These are phyloP conservation scores for Mollisia scopiformis DNA, from an alignment of 2,329 filamentous ascomycete genomes.

Conservation along the genomic window DNA sequence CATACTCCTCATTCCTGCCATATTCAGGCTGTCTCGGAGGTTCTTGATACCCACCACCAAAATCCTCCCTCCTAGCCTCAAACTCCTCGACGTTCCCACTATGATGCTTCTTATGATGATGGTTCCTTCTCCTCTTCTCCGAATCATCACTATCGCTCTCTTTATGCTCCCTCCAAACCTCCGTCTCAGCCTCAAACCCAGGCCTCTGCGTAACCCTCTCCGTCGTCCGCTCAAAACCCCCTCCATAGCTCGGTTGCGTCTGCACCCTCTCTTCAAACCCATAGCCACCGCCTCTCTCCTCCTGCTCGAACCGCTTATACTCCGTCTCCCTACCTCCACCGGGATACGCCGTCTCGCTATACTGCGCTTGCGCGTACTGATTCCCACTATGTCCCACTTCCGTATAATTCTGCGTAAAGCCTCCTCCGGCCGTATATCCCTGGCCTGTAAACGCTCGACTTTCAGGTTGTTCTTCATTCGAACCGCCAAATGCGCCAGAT, in stretches of 20 bases:
- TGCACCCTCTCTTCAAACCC: constrained; percentile 63
- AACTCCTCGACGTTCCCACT: constrained; percentile 4
- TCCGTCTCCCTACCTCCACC: constrained; percentile 60
- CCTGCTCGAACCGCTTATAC: constrained; percentile 62
- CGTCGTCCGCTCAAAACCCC: constrained; percentile 61
- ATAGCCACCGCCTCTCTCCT: constrained; percentile 38
- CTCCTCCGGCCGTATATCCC: constrained; percentile 60
- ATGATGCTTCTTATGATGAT: constrained; percentile 30
- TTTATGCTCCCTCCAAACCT: constrained; percentile 31
- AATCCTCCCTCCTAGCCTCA: constrained; percentile 20
- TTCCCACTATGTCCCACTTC: constrained; percentile 59
- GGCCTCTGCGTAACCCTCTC: constrained; percentile 52
- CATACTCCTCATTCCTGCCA: too few species aligned
- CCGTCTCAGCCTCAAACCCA: constrained; percentile 34
- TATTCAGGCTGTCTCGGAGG: constrained; percentile 20
- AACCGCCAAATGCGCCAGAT: constrained; percentile 58
- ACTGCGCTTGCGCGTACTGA: constrained; percentile 34
- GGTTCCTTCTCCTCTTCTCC: constrained; percentile 29
- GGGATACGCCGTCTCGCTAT: constrained; percentile 57
- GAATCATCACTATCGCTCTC: constrained; percentile 33
- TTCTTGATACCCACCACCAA: constrained; percentile 30
- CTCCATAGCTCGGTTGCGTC: constrained; percentile 51
- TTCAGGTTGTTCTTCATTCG: constrained; percentile 33
- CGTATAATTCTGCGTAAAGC: constrained; percentile 61
- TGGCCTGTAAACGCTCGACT: constrained; percentile 56